A percentile compares a stretch with the other conserved stretches of the same genome.
phyloP scores from a whole-genome alignment of 2,329 filamentous ascomycete genomes.

The Pseudovirgaria hyperparasitica region DNA sequence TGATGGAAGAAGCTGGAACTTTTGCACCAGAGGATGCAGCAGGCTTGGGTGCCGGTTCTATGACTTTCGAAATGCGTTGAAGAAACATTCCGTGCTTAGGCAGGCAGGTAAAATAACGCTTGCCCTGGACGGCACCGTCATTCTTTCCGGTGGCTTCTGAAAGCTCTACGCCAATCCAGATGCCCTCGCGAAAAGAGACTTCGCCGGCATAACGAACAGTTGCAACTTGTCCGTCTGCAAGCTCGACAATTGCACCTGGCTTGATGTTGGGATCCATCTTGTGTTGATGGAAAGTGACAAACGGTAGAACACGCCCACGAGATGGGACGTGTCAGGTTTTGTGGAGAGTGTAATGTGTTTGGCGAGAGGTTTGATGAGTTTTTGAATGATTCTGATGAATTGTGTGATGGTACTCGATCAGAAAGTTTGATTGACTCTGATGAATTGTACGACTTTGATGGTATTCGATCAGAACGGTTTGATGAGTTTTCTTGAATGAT shows the following conservation, averaged over 20 bases:
- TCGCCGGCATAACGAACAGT: slow-evolving; percentile 70
- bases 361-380: no score
- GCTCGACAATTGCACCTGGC: slow-evolving; percentile 61
- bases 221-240: slow-evolving; percentile 65
- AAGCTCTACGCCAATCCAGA: slow-evolving; percentile 85
- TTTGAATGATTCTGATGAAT: no score
- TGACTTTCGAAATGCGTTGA: slow-evolving; percentile 45
- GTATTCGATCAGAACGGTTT: no score
- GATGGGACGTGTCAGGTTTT: no score
- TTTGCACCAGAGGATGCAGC: slow-evolving; percentile 4
- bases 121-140: slow-evolving; percentile 78
- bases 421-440: no score
- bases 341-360: no score
- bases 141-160: slow-evolving; percentile 79
- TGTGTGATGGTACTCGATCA: no score
- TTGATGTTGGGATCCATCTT: slow-evolving; percentile 16
- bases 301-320: no score
- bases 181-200: slow-evolving; percentile 67
- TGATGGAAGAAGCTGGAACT: slow-evolving; percentile 2
- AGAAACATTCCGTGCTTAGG: slow-evolving; percentile 73
- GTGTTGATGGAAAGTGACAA: no score
- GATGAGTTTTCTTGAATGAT: no score
- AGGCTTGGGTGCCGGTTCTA: slow-evolving; percentile 34
- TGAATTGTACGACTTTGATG: no score
- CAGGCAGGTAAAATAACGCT: slow-evolving; percentile 75